Base-by-base conservation (phyloP, 164 flowering plant species). In the Stephania yunnanensis region DNA sequence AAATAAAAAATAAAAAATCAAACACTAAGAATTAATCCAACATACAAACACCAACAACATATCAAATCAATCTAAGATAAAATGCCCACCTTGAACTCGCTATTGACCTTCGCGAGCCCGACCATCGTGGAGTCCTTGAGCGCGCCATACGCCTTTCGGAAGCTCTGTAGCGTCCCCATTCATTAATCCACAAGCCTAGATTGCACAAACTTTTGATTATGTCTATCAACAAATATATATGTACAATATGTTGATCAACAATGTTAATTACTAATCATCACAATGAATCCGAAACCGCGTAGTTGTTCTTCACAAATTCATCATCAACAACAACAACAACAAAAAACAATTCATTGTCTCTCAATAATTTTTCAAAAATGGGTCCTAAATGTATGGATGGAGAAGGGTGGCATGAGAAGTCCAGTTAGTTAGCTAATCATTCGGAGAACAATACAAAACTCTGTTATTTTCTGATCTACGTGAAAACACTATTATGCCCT, bases 21-120 rank as follows among this genome's bases (percentile, higher is more conserved):
- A 13, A 25, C 17, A 8, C 9, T 12, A 29, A 52, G 67, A 72
- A 20, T 17, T 25, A 25, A 25, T 25, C 46, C 36, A 69, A 15
- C 44, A 29, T 6, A 25, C 25, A 42, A 19, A 1, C 42, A 4
- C 2, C 15, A 48, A 4, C 13, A 66, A 46, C 7, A 50, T 22
- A 15, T 36, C 42, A 36, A 36, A 36, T 15, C 11, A 50, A 50
- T 50, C 55, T 50, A 50, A 2, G 10, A 71, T 36, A 36, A 71
- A 63, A 58, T 48, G n/a, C 46, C 17, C 19, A 86, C 90, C 88
- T 87, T 87, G 85, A 80, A 87, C 64, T 86, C 88, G 81, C 90
- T 87, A 69, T 87, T 87, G 82, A 87, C 85, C 82, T 86, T 87
- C 52, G 88, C 90, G 30, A 87, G 84, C 80, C 88, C 86, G 68